Evolutionary conservation across 2,329 filamentous ascomycete species (phyloP), one percentile per base, ranked within the genome.

Genomic region (Xylariaceae sp.): DNA sequence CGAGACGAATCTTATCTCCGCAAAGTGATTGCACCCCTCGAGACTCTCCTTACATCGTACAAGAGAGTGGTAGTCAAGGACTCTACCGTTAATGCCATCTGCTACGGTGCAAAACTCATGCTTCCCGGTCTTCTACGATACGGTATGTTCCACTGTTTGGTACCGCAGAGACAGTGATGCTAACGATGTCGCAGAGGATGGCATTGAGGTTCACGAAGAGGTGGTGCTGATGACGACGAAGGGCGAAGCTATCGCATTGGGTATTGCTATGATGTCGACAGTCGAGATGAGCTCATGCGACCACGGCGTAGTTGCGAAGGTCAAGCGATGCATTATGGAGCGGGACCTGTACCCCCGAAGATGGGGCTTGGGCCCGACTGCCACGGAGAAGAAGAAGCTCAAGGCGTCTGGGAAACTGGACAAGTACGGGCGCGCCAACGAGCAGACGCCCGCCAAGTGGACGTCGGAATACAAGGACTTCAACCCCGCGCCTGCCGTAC

Each of bases 301-400:
- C 58, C 92, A 98, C 64, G 92, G 92, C 52, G 88, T 95, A 38
- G 90, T 96, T 39, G 92, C 92, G 51, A 96, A 95, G 74, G 87
- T 98, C 60, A 98, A 98, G 81, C 83, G 92, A 53, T 94, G 89
- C 65, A 98, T 98, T 64, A 98, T 98, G 92, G 92, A 98, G 74
- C 85, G 92, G 53, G 92, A 96, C 60, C 74, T 96, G 39, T 98
- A 98, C 75, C 92, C 92, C 44, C 77, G 88, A 60, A 75, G 90
- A 71, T 98, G 92, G 92, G 92, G 92, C 47, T 77, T 96, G 57
- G 92, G 92, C 42, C 90, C 92, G 33, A 81, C 90, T 40, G 92
- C 92, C 31, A 67, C 83, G 31, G 88, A 96, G 75, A 98, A 98
- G 80, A 98, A 98, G 83, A 95, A 96, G 78, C 80, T 98, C 72